These are phyloP conservation scores for Tetradesmus obliquus DNA, from an alignment of 139 green algal genomes.

Conservation along the genomic window DNA sequence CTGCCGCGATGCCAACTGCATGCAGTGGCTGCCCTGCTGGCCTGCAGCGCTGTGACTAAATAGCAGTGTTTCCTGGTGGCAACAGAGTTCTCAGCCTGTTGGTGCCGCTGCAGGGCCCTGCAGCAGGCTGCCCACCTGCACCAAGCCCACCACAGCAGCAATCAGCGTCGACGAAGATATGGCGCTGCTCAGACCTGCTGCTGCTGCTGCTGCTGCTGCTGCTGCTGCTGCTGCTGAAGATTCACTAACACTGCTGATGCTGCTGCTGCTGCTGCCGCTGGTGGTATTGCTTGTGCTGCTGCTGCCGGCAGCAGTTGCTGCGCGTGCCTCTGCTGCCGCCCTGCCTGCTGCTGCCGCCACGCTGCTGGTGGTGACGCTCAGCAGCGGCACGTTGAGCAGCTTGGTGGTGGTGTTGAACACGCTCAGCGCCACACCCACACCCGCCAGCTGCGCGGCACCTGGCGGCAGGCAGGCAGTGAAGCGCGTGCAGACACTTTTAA, in stretches of 20 bases:
- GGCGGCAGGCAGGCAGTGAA: neutral
- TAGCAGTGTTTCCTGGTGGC: too few species aligned
- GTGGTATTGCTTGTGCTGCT: slow-evolving; percentile 2
- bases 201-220: neutral
- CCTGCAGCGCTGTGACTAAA: too few species aligned
- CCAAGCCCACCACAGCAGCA: slow-evolving; percentile 35
- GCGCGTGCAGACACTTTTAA: neutral
- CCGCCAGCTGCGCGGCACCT: slow-evolving; percentile 70
- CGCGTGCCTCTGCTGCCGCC: slow-evolving; percentile 20
- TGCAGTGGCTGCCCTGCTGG: neutral
- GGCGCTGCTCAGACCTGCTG: slow-evolving; percentile 10
- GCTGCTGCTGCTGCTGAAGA: neutral
- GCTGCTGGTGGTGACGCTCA: slow-evolving; percentile 77
- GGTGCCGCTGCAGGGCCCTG: too few species aligned
- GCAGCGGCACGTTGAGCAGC: slow-evolving; percentile 82
- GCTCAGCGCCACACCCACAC: slow-evolving; percentile 71
- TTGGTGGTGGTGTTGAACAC: slow-evolving; percentile 83
- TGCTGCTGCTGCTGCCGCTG: slow-evolving; percentile 1
- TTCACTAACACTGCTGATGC: slow-evolving; percentile 12
- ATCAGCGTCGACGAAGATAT: slow-evolving; percentile 46
- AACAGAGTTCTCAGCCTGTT: too few species aligned
- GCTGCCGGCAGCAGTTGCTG: slow-evolving; percentile 30
- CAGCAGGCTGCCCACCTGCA: slow-evolving; percentile 43
- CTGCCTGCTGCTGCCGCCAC: slow-evolving; percentile 63
- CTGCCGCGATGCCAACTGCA: neutral